These are phyloP conservation scores for Starmerella asiatica DNA, from an alignment of 805 yeast genomes.

Conservation along the genomic window DNA sequence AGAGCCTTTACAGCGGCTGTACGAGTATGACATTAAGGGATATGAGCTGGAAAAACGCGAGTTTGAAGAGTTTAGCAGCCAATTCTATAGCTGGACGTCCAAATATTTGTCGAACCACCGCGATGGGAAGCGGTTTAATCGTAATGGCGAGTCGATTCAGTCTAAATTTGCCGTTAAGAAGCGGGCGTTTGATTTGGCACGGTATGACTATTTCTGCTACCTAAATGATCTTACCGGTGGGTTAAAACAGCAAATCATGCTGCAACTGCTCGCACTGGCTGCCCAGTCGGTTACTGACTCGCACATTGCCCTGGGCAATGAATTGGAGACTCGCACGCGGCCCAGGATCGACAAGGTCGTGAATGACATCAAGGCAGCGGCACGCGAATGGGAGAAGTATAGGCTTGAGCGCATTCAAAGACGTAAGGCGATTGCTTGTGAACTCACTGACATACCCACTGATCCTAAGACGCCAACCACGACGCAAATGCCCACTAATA, in stretches of 20 bases:
- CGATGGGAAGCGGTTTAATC: conserved; percentile 8
- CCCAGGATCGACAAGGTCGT: conserved; percentile 26
- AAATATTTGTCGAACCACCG: conserved; percentile 30
- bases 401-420: conserved; percentile 30
- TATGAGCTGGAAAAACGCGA: conserved; percentile 32
- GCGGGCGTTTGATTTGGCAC: conserved; percentile 30
- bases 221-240: conserved; percentile 33
- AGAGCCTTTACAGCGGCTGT: conserved; percentile 29
- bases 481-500: neutral
- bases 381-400: conserved; percentile 28
- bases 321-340: conserved; percentile 21
- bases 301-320: conserved; percentile 22
- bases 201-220: conserved; percentile 32
- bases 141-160: conserved; percentile 25
- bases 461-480: neutral
- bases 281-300: conserved; percentile 27
- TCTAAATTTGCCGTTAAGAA: conserved; percentile 31
- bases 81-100: conserved; percentile 34
- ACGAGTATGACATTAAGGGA: conserved; percentile 32
- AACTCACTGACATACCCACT: conserved; percentile 17
- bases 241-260: conserved; percentile 30
- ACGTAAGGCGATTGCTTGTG: conserved; percentile 25
- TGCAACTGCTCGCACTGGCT: conserved; percentile 28
- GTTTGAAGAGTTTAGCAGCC: conserved; percentile 34
- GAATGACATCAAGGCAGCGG: conserved; percentile 26